These are phyloP conservation scores for Xanthoconium stramineum DNA, from an alignment of 768 basidiomycete species.

Conservation along the genomic window DNA sequence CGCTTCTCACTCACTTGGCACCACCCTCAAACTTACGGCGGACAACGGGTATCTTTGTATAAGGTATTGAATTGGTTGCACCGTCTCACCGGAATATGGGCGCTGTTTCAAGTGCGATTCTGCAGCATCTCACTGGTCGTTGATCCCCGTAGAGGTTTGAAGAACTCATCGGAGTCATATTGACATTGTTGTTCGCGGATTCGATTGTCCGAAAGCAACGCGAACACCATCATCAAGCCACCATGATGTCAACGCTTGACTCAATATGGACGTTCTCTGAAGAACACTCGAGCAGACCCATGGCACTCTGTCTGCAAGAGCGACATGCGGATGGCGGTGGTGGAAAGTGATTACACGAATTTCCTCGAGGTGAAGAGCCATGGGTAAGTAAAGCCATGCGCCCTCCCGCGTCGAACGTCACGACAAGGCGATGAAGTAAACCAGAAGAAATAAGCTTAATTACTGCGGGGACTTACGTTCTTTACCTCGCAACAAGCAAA, in stretches of 20 bases:
- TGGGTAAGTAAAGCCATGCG: neutral
- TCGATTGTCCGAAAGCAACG: neutral
- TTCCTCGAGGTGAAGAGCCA: neutral
- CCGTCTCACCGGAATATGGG: neutral
- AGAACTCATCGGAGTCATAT: neutral
- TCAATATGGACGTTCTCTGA: neutral
- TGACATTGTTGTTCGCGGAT: neutral
- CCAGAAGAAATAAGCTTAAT: slow-evolving; percentile 7
- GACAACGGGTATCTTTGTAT: neutral
- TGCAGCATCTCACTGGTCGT: neutral
- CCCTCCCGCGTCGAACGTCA: neutral
- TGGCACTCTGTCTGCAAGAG: neutral
- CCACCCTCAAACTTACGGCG: neutral
- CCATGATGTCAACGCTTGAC: neutral
- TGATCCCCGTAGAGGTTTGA: neutral
- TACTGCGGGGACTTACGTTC: slow-evolving; percentile 24
- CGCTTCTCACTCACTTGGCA: neutral
- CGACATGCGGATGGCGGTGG: slow-evolving; percentile 2
- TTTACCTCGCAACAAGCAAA: slow-evolving; percentile 14
- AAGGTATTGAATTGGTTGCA: neutral
- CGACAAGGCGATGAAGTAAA: slow-evolving; percentile 13
- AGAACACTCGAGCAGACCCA: neutral
- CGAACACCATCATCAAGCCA: neutral
- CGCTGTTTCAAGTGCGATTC: slow-evolving; percentile 5
- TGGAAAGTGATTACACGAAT: slow-evolving; percentile 6